phyloP scores from a whole-genome alignment of 495 filamentous ascomycete genomes.

The Hypoxylon rickii region DNA sequence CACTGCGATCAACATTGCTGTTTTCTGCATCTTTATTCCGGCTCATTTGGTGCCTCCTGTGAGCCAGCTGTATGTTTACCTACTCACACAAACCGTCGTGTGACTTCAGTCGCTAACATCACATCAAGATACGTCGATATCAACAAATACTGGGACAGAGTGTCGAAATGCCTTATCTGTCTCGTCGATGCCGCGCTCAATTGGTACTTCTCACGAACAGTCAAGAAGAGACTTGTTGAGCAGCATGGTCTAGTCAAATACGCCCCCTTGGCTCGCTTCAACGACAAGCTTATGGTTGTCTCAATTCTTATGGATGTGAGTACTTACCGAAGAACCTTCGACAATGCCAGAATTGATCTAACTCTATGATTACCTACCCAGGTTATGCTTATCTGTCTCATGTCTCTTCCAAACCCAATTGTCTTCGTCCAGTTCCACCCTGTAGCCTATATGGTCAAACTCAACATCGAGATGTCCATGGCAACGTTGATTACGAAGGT shows the following conservation, averaged over 20 bases:
- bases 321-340: background rate
- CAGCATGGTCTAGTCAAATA: constrained; percentile 52
- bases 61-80: constrained; percentile 9
- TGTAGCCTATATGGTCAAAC: constrained; percentile 57
- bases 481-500: constrained; percentile 48
- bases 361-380: constrained; percentile 1
- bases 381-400: constrained; percentile 41
- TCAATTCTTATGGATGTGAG: constrained; percentile 54
- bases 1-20: constrained; percentile 49
- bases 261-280: constrained; percentile 49
- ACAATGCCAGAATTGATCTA: background rate
- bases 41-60: constrained; percentile 43
- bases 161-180: constrained; percentile 49
- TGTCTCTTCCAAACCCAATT: constrained; percentile 38
- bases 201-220: constrained; percentile 48
- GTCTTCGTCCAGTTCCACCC: constrained; percentile 49
- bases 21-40: constrained; percentile 56
- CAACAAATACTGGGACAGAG: constrained; percentile 52
- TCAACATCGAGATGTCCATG: constrained; percentile 60
- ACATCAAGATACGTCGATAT: constrained; percentile 42
- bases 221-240: constrained; percentile 47
- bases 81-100: no score
- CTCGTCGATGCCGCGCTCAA: constrained; percentile 52
- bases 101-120: background rate
- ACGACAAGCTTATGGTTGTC: constrained; percentile 49